A percentile compares a stretch with the other conserved stretches of the same genome.
Conservation (phyloP, 2,329 filamentous ascomycete genomes). For the Chaetomiaceae sp. region DNA sequence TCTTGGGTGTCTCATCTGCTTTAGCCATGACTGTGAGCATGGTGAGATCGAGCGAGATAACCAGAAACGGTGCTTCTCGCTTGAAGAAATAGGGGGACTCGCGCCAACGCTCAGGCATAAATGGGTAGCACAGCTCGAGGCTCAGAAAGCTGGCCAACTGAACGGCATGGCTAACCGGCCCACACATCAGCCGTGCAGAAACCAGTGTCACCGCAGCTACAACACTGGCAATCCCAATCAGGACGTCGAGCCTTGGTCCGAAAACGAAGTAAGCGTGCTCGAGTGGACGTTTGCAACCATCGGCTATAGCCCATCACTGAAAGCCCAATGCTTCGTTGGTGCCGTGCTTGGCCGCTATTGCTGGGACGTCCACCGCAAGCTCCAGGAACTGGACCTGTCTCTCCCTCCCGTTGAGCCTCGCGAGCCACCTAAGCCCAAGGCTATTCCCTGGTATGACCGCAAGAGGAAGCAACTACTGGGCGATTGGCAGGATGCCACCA, state of each 20-base stretch:
- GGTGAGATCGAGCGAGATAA: conserved; percentile 54
- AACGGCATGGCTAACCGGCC: conserved; percentile 12
- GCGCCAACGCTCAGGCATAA: conserved; percentile 29
- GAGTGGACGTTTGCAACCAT: conserved; percentile 44
- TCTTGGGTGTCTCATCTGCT: conserved; percentile 56
- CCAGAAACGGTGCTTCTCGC: conserved; percentile 50
- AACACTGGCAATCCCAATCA: conserved; percentile 31
- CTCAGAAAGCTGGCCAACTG: conserved; percentile 6
- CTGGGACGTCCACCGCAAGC: conserved; percentile 46
- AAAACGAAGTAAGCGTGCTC: conserved; percentile 47
- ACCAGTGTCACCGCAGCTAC: conserved; percentile 42
- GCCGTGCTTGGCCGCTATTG: conserved; percentile 49
- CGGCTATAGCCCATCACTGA: conserved; percentile 38
- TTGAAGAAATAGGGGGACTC: conserved; percentile 41
- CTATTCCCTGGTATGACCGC: conserved; percentile 53
- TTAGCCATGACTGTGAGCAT: conserved; percentile 57
- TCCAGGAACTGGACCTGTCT: conserved; percentile 38
- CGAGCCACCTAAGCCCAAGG: conserved; percentile 39
- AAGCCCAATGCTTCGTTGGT: conserved; percentile 47
- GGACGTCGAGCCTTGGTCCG: conserved; percentile 42
- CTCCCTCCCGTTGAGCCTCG: conserved; percentile 27
- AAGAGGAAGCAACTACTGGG: conserved; percentile 50
- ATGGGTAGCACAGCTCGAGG: conserved; percentile 30
- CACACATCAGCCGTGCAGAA: conserved; percentile 32
- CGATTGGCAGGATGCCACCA: conserved; percentile 53